phyloP scores from a whole-genome alignment of 1,284 basidiomycete genomes.

The Pterulicium gracile region DNA sequence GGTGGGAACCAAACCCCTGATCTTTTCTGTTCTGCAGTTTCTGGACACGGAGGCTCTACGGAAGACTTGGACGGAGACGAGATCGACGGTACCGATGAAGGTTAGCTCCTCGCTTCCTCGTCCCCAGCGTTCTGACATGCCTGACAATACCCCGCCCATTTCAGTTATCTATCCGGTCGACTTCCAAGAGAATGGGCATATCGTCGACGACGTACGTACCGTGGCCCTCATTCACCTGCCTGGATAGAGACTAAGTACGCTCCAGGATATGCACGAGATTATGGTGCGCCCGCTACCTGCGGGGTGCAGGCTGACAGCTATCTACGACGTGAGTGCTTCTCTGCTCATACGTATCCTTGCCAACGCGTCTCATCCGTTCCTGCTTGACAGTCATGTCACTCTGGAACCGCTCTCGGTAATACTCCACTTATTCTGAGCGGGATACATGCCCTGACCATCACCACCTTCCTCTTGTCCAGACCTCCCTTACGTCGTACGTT shows the following conservation, averaged over 20 bases:
- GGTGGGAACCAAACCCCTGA: too few species aligned
- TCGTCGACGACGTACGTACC: not conserved
- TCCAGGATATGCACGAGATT: not conserved
- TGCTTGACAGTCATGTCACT: slow-evolving; percentile 46
- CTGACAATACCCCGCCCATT: not conserved
- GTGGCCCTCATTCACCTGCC: not conserved
- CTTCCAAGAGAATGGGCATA: not conserved
- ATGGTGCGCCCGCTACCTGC: not conserved
- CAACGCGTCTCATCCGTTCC: slow-evolving; percentile 4
- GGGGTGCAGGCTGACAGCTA: not conserved
- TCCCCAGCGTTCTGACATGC: not conserved
- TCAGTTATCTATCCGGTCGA: not conserved
- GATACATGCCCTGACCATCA: not conserved
- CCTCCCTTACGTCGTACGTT: not conserved
- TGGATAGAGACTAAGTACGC: not conserved
- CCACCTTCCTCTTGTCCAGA: not conserved
- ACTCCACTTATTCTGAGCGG: too few species aligned
- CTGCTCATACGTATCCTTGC: not conserved
- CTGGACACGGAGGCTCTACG: not conserved
- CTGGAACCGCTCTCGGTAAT: slow-evolving; percentile 55
- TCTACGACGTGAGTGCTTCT: not conserved
- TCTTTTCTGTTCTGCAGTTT: slow-evolving; percentile 4
- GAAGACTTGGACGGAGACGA: not conserved
- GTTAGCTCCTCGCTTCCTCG: not conserved
- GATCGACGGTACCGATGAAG: not conserved